Base-by-base conservation (phyloP, 306 rosid genomes). In the Acacia crassicarpa region DNA sequence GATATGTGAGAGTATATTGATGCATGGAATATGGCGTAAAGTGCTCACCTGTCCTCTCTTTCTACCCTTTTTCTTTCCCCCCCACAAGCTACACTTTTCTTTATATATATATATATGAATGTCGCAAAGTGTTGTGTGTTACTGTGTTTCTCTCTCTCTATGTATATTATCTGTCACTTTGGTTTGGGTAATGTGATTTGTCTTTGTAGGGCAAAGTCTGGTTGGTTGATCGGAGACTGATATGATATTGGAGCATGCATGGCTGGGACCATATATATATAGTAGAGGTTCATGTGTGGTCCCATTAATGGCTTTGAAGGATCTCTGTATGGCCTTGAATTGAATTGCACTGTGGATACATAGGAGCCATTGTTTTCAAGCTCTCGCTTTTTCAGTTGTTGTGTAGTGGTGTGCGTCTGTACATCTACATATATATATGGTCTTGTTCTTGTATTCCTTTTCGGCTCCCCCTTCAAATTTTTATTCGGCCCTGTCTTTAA, bases 11-110 rank as follows among this genome's bases (percentile, higher is more conserved):
- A 35, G 30, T 2, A 68, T 68, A 68, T 76, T 12, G 78, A 51
- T 83, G 86, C 82, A 86, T 72, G 87, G 81, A 85, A 83, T 85
- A 84, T 80, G 75, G 86, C 90, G 83, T 89, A 89, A 89, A 92
- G 94, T 76, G 85, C 41, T 81, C 44, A 30, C 30, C 70, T 86
- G 93, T 89, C 94, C 86, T 85, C 90, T 86, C 85, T 80, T 84
- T 43, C 63, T 56, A 75, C 27, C 83, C 79, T 15, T 63, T 84
- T 84, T 45, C 11, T 27, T 72, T 84, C 85, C 48, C 85, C 48
- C 56, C 58, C 69, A 48, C 67, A 25, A 16, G 62, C 20, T 73
- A 78, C 66, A 61, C 67, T 25, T 23, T 23, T 5, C 2, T 17
- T 51, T 49, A 14, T 49, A 23, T 23, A 27, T 4, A 27, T 13